Evolutionary conservation across 495 filamentous ascomycete species (phyloP), one percentile per base, ranked within the genome.

Genomic region (Lasiosphaeria hispida): DNA sequence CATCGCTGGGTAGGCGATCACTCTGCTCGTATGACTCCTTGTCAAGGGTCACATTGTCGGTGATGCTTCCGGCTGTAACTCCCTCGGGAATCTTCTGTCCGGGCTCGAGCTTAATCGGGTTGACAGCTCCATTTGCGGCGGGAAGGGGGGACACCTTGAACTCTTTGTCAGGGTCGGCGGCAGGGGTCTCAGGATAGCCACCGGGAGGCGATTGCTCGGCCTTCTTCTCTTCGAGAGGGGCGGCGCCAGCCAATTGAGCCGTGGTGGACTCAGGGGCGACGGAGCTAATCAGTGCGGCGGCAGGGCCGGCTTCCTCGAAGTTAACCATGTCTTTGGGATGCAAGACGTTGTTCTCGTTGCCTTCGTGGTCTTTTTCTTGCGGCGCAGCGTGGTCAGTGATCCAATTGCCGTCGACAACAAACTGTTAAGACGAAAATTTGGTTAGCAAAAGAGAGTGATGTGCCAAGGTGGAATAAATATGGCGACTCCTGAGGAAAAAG

Each of bases 401-500:
- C 94, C 94, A 98, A 57, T 76, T 81, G 42, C 84, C 86, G 82
- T 98, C 92, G 44, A 95, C 93, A 62, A 97, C 88, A 74, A 96
- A 97, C 90, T 96, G 61, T 55, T 35, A 30, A 34, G 45, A 0
- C 18, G 39, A 23, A 43, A 39, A 54, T 43, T 33, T 40, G 14
- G 61, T 66, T 48, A 66, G 63, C 48, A 52, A 66, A 66, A 10
- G 41, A 5, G 30, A 45, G 23, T 55, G 41, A 19, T 18, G 37
- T 43, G n/a, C 14, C 14, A 34, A 18, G 19, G 15, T 34, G 23
- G 43, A 18, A 19, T 13, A 33, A 30, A 30, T 30, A 30, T 30
- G 23, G 23, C 23, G 2, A 30, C 23, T 30, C 23, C 39, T 38
- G n/a, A 40, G 44, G 19, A 53, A 36, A 43, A 42, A 48, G 53